Evolutionary conservation across 768 basidiomycete species (phyloP), one percentile per base, ranked within the genome.

Genomic region (Cubamyces lactineus): DNA sequence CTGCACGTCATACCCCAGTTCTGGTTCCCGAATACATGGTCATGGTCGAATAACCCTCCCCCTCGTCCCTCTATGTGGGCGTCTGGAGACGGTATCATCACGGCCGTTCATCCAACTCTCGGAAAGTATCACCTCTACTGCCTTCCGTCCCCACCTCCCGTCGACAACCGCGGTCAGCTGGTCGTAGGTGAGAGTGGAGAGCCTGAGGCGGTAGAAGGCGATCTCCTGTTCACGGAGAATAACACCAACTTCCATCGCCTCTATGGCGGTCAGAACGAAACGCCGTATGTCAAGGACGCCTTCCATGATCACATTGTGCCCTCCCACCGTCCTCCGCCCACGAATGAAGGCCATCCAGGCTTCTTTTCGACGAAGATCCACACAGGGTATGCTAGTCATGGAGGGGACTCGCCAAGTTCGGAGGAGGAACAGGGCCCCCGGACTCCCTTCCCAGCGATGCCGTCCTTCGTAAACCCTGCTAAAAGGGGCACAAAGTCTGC

Each of bases 11-110:
- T 99, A 41, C 97, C 97, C 23, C 96, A 98, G 68, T 79, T 98
- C 45, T 98, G 92, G 90, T 99, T 98, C 79, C 87, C 94, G 21
- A 99, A 99, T 74, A 96, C 93, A 30, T 99, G 97, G 97, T 98
- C 97, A 1, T 99, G 97, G 97, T 80, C 84, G 9, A 65, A 80
- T 11, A 82, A 87, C 40, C 85, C 85, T 61, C 89, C 89, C 7
- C 77, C 82, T 0, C 85, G 85, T 77, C 88, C 91, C 39, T 78
- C 74, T 8, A 75, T 94, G 67, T 78, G 75, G 40, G 85, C 82
- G 4, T 84, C 86, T 4, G 71, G 73, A 42, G 82, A 85, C 58
- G 84, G 82, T 62, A 84, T 82, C 60, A 80, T 95, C 68, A 85
- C 85, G 42, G 88, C 86, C 2, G 84, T 83, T 52, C 94, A 98